A percentile compares a stretch with the other conserved stretches of the same genome.
These are phyloP conservation scores for Funneliformis mosseae DNA, from an alignment of 192 early-diverging fungal genomes.

Conservation along the genomic window DNA sequence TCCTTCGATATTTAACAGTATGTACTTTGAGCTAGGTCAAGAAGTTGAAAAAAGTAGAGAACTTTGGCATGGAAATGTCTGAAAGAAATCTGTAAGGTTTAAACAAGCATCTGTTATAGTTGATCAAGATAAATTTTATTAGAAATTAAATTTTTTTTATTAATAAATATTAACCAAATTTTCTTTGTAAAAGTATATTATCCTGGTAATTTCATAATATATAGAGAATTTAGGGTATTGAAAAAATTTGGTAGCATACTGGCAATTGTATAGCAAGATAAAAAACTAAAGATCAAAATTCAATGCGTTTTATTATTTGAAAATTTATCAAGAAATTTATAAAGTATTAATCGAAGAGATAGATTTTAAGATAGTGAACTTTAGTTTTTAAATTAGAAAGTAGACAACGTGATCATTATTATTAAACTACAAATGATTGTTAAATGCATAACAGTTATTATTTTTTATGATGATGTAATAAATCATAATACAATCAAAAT, in stretches of 20 bases:
- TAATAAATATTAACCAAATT: neutral
- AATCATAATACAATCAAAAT: no score
- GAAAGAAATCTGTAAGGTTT: neutral
- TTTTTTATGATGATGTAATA: no score
- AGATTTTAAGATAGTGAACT: no score
- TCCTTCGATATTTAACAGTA: neutral
- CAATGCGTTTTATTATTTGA: neutral
- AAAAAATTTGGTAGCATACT: neutral
- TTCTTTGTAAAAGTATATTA: neutral
- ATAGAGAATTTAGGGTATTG: neutral
- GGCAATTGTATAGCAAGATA: neutral
- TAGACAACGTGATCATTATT: neutral
- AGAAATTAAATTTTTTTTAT: neutral
- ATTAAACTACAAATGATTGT: no score
- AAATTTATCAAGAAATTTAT: no score
- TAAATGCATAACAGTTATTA: no score
- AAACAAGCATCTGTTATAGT: neutral
- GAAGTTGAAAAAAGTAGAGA: neutral
- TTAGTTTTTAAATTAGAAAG: no score
- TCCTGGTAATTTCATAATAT: neutral
- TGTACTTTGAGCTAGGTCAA: neutral
- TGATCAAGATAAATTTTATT: neutral
- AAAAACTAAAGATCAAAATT: neutral
- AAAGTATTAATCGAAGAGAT: no score
- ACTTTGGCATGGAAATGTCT: neutral